Percentiles rank a stretch among this genome's conserved stretches.
phyloP scores from a whole-genome alignment of 192 early-diverging fungal species.

The Backusella circina region DNA sequence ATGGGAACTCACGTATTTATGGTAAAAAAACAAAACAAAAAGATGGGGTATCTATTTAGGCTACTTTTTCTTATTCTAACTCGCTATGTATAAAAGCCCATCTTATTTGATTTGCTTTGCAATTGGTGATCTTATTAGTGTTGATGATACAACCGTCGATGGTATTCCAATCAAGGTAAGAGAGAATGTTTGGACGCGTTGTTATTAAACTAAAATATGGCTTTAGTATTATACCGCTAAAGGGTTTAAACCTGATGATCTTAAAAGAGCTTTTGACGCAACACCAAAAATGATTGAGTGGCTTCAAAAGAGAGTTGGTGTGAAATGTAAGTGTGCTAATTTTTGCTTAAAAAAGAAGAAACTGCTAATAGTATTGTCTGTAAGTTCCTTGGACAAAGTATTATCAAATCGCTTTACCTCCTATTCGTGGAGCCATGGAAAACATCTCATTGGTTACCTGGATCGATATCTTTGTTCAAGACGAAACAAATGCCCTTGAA shows the following conservation, averaged over 20 bases:
- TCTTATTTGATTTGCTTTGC: conserved; percentile 49
- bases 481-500: conserved; percentile 34
- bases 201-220: background rate
- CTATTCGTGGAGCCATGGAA: conserved; percentile 53
- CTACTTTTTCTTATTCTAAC: background rate
- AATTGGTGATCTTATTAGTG: conserved; percentile 44
- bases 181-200: background rate
- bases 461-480: conserved; percentile 30
- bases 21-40: background rate
- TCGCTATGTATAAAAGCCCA: conserved; percentile 28
- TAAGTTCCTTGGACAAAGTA: conserved; percentile 55
- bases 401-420: conserved; percentile 38
- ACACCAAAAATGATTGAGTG: conserved; percentile 47
- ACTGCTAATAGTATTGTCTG: background rate
- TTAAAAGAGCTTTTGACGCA: conserved; percentile 38
- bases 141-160: conserved; percentile 41
- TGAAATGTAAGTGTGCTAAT: conserved; percentile 8
- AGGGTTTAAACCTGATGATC: conserved; percentile 31
- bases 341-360: background rate
- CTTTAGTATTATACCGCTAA: conserved; percentile 42
- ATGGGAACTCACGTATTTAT: background rate
- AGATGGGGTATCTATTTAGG: background rate
- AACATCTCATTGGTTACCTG: conserved; percentile 53
- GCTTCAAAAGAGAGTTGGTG: conserved; percentile 45
- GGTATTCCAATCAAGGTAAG: conserved; percentile 40